Conservation (phyloP, 2,329 filamentous ascomycete genomes). For the Escovopsis sp. region DNA sequence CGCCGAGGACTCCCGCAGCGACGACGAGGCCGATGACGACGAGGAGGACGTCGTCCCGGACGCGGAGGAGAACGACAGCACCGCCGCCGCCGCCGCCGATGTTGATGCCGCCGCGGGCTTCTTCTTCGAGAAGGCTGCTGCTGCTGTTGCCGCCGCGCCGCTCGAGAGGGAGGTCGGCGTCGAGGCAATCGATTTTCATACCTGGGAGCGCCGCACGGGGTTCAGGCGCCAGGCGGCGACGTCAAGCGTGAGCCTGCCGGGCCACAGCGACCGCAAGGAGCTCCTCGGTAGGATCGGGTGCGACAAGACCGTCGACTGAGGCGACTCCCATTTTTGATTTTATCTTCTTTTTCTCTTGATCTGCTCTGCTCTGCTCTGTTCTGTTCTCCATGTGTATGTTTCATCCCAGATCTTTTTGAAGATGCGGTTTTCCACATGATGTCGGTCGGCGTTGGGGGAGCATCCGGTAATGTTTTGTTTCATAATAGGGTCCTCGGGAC, state of each 20-base stretch:
- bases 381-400: too few species aligned
- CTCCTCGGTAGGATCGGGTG: constrained; percentile 70
- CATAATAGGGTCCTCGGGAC: too few species aligned
- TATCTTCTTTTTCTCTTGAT: too few species aligned
- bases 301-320: constrained; percentile 52
- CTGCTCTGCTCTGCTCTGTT: too few species aligned
- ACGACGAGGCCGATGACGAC: constrained; percentile 66
- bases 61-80: constrained; percentile 77
- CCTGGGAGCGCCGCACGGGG: constrained; percentile 43
- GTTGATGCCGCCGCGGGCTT: constrained; percentile 37
- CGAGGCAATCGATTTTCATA: constrained; percentile 52
- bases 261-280: constrained; percentile 66
- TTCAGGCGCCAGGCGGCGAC: constrained; percentile 39
- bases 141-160: constrained; percentile 18
- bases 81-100: constrained; percentile 60
- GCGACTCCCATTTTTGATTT: neutral
- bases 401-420: too few species aligned
- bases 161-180: constrained; percentile 65
- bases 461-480: too few species aligned
- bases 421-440: too few species aligned
- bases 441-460: too few species aligned
- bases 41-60: constrained; percentile 51
- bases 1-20: constrained; percentile 77
- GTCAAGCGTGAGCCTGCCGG: constrained; percentile 50
- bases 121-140: constrained; percentile 34